A percentile compares a stretch with the other conserved stretches of the same genome.
phyloP scores from a whole-genome alignment of 1,284 basidiomycete genomes.

The Coniferiporia sulphurascens region DNA sequence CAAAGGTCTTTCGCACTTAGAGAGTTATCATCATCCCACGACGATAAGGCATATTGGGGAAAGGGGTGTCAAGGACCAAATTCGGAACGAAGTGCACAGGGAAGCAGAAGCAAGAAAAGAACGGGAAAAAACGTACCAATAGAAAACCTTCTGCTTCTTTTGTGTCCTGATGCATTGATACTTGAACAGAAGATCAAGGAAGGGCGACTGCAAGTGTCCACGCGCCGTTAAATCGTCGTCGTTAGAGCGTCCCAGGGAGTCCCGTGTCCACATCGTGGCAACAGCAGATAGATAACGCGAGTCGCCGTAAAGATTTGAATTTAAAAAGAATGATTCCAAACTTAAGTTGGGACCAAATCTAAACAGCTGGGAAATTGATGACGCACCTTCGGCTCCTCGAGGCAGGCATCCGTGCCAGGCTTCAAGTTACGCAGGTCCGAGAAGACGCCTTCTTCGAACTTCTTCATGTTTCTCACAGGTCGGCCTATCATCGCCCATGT shows the following conservation, averaged over 20 bases:
- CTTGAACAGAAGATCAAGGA: conserved; percentile 89
- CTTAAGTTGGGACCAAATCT: not conserved
- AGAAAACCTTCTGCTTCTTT: conserved; percentile 95
- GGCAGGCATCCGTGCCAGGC: conserved; percentile 82
- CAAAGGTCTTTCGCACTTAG: too few relatives aligned
- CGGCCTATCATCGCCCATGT: conserved; percentile 32
- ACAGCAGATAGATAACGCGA: too few relatives aligned
- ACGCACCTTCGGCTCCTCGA: conserved; percentile 87
- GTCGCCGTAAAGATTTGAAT: too few relatives aligned
- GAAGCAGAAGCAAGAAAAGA: not conserved
- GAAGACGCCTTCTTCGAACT: conserved; percentile 92
- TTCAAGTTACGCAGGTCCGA: conserved; percentile 88
- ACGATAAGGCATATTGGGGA: too few relatives aligned
- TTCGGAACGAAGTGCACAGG: not conserved
- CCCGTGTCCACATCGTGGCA: too few relatives aligned
- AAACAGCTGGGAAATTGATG: not conserved
- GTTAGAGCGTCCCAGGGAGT: not conserved
- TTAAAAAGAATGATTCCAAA: not conserved
- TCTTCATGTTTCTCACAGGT: conserved; percentile 80
- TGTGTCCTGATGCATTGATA: conserved; percentile 93
- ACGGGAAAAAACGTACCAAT: conserved; percentile 56
- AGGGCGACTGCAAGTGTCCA: conserved; percentile 57
- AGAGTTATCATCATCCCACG: not conserved
- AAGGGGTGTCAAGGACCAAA: not conserved
- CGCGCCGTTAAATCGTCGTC: not conserved